phyloP scores from a whole-genome alignment of 1,284 basidiomycete genomes.

The Chalciporus sp. region DNA sequence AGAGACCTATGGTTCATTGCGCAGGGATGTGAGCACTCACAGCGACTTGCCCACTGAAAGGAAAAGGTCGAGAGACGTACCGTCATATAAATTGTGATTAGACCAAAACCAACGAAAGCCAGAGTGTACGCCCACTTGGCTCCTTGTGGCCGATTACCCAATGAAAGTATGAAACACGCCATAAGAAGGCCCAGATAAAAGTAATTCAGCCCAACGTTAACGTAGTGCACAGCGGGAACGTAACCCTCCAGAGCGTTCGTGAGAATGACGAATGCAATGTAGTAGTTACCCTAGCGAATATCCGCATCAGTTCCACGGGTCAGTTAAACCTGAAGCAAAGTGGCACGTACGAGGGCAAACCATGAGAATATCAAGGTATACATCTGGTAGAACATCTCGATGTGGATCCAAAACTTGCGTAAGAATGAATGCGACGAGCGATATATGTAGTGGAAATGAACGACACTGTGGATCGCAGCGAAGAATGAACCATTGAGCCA shows the following conservation, averaged over 20 bases:
- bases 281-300: conserved; percentile 75
- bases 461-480: conserved; percentile 86
- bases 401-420: conserved; percentile 92
- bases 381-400: conserved; percentile 91
- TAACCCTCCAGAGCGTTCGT: conserved; percentile 70
- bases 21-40: conserved; percentile 4
- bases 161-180: conserved; percentile 87
- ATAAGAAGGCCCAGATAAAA: conserved; percentile 86
- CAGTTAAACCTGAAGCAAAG: neutral
- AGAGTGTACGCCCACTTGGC: conserved; percentile 81
- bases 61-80: conserved; percentile 45
- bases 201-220: conserved; percentile 85
- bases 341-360: conserved; percentile 74
- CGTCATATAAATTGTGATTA: conserved; percentile 94
- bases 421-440: conserved; percentile 82
- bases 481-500: conserved; percentile 99
- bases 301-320: neutral
- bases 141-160: conserved; percentile 94
- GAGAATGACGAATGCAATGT: conserved; percentile 84
- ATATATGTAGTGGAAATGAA: conserved; percentile 94
- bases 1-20: conserved; percentile 51
- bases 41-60: neutral
- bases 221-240: conserved; percentile 62
- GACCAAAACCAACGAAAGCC: conserved; percentile 80
- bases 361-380: conserved; percentile 92